These are phyloP conservation scores for Boletus subparvulus DNA, from an alignment of 768 basidiomycete genomes.

Conservation along the genomic window DNA sequence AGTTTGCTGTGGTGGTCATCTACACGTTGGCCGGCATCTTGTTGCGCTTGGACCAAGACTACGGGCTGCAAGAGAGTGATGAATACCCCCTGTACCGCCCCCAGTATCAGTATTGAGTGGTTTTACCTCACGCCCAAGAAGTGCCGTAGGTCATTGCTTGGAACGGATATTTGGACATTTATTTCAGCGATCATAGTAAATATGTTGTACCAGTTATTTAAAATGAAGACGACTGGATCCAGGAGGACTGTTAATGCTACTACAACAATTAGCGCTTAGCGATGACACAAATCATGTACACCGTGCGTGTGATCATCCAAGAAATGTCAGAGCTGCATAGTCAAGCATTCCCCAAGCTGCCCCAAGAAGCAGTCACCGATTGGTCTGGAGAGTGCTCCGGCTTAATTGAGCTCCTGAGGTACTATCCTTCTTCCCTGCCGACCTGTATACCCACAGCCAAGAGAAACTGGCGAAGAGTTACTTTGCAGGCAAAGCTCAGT, in stretches of 20 bases:
- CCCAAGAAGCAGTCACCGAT: conserved; percentile 35
- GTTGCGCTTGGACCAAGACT: conserved; percentile 35
- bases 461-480: conserved; percentile 52
- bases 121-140: neutral
- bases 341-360: conserved; percentile 63
- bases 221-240: neutral
- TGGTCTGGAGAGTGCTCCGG: conserved; percentile 63
- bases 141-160: neutral
- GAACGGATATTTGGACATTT: neutral
- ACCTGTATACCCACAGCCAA: conserved; percentile 54
- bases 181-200: neutral
- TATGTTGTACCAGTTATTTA: neutral
- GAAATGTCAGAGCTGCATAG: conserved; percentile 67
- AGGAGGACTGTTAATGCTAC: neutral
- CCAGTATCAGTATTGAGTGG: conserved; percentile 24
- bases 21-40: conserved; percentile 36
- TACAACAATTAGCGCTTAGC: neutral
- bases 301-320: neutral
- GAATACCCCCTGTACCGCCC: conserved; percentile 38
- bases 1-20: conserved; percentile 49
- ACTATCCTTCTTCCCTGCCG: conserved; percentile 43
- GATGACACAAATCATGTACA: neutral
- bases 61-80: conserved; percentile 21
- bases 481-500: conserved; percentile 38
- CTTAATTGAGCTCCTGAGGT: conserved; percentile 66